These are phyloP conservation scores for Syzygium aromaticum DNA, from an alignment of 345 rosid species.

Conservation along the genomic window DNA sequence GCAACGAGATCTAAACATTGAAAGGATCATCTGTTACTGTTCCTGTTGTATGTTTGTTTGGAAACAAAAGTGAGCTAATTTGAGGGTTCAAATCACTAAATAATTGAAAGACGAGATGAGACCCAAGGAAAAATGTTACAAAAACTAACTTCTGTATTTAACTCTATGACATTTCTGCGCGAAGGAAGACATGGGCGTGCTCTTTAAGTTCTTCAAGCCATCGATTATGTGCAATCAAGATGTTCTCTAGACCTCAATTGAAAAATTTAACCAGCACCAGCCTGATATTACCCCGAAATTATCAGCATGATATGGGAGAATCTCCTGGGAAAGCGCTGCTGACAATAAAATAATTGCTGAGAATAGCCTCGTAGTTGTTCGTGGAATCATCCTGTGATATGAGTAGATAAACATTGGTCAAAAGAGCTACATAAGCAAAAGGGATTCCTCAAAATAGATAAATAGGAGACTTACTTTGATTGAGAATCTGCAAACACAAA, in stretches of 20 bases:
- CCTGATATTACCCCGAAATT: constrained; percentile 33
- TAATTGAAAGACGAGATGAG: neutral
- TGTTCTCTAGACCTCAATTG: neutral
- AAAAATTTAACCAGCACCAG: neutral
- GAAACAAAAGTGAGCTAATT: neutral
- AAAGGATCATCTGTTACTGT: neutral
- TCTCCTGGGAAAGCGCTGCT: constrained; percentile 62
- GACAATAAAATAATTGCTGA: constrained; percentile 48
- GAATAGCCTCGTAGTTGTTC: constrained; percentile 37
- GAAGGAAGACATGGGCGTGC: neutral
- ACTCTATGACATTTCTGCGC: neutral
- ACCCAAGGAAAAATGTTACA: neutral
- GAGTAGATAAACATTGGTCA: neutral
- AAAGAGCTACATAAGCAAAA: neutral
- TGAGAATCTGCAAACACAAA: constrained; percentile 36
- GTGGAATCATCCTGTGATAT: constrained; percentile 50
- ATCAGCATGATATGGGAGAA: constrained; percentile 55
- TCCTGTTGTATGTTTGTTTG: neutral
- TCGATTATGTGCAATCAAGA: neutral
- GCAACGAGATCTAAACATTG: neutral
- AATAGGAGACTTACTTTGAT: constrained; percentile 39
- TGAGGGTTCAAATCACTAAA: neutral
- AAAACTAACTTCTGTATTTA: neutral
- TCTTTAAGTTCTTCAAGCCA: neutral
- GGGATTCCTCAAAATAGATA: neutral